Evolutionary conservation across 768 basidiomycete species (phyloP), one percentile per base, ranked within the genome.

Genomic region (Lactarius hengduanensis): DNA sequence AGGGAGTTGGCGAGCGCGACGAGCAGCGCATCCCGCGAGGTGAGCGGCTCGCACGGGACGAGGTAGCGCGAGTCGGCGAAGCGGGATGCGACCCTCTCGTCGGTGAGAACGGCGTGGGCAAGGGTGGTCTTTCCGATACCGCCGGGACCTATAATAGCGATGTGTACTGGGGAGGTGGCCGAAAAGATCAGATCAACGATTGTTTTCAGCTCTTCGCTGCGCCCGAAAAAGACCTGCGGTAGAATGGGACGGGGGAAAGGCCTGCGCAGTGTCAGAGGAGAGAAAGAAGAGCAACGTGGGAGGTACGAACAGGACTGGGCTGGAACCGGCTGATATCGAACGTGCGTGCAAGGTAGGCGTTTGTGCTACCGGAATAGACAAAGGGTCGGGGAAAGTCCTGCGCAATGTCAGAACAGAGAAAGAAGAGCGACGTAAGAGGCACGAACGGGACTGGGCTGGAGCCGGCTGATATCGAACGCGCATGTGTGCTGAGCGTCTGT

Each of bases 41-140:
- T 43, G 41, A 67, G 22, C 3, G 62, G 63, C n/a, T 76, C 71
- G 54, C 80, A 81, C 9, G 76, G 74, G 8, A 79, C 73, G 73
- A 78, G 77, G 63, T 76, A 74, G 18, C 69, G 71, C 28, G 69
- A 61, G 11, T 66, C 68, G 3, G 67, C 68, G 66, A 77, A 79
- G 5, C 57, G 68, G 4, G 69, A 47, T 28, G 69, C 63, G 10
- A 78, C 64, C 11, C 59, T 54, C n/a, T 64, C 34, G 34, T 74
- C 65, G 38, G 76, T 70, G 43, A 76, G 72, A 22, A 78, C 73
- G 4, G 76, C 75, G 8, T 78, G 72, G 2, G 80, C 77, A 36
- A 76, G 66, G 5, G 77, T 70, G 4, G 80, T 79, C 69, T 80
- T 80, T 18, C 80, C 79, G 69, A 79, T 78, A 20, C 80, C 80